Percentiles rank a stretch among this genome's conserved stretches.
phyloP scores from a whole-genome alignment of 2,329 filamentous ascomycete species.

The Ophiostoma sp. region DNA sequence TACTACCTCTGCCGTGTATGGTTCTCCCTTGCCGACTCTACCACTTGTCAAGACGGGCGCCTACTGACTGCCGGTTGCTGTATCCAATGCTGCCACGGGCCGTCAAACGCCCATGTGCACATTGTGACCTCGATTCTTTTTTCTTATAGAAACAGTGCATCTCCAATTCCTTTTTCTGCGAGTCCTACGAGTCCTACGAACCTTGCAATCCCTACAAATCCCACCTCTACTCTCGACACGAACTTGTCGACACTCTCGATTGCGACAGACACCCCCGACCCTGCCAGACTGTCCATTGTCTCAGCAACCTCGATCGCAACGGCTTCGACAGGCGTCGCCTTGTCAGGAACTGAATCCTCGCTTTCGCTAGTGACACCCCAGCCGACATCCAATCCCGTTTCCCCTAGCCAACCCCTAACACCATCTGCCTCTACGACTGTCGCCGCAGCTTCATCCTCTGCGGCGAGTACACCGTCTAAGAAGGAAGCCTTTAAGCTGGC shows the following conservation, averaged over 20 bases:
- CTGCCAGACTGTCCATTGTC: neutral
- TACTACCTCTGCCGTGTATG: neutral
- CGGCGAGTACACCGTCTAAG: neutral
- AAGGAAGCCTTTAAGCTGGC: constrained; percentile 42
- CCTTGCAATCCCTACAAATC: neutral
- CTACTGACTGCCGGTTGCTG: constrained; percentile 22
- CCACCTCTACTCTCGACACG: neutral
- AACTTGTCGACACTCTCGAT: neutral
- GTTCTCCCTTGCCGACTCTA: constrained; percentile 26
- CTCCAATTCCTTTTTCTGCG: neutral
- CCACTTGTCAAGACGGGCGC: constrained; percentile 31
- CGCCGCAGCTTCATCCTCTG: neutral
- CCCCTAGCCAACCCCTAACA: neutral
- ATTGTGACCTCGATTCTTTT: neutral
- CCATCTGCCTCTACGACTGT: neutral
- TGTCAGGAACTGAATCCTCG: constrained; percentile 18
- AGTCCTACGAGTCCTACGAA: neutral
- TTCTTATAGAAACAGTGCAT: neutral
- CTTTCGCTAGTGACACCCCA: constrained; percentile 13
- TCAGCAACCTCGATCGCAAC: constrained; percentile 20
- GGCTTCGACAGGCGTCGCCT: constrained; percentile 7
- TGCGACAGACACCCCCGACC: neutral
- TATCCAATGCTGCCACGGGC: constrained; percentile 3
- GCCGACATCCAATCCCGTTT: neutral
- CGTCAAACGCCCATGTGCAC: constrained; percentile 1